These are phyloP conservation scores for Nakazawaea ambrosiae DNA, from an alignment of 805 yeast genomes.

Conservation along the genomic window DNA sequence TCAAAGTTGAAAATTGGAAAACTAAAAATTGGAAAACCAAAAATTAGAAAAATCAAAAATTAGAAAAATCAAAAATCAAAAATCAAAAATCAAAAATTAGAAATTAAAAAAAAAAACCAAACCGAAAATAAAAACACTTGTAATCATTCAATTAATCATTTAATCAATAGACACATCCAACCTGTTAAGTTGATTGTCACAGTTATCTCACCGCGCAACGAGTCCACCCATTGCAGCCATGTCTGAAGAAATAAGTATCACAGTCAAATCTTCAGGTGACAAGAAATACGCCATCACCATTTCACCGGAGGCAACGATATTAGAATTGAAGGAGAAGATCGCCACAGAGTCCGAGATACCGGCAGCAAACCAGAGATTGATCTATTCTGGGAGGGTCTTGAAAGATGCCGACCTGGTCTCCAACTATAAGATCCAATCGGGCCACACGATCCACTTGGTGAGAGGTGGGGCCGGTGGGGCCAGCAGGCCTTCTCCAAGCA, in stretches of 20 bases:
- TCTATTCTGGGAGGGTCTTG: constrained; percentile 89
- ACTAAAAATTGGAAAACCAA: no score
- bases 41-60: no score
- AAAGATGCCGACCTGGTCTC: constrained; percentile 75
- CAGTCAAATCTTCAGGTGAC: constrained; percentile 55
- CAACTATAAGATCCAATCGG: constrained; percentile 74
- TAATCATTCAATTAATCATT: no score
- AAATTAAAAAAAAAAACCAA: no score
- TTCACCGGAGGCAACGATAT: constrained; percentile 46
- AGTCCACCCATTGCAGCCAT: no score
- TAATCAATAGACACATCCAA: no score
- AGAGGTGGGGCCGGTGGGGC: constrained; percentile 53
- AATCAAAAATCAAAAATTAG: no score
- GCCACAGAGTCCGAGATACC: constrained; percentile 60
- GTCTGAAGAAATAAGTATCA: constrained; percentile 21
- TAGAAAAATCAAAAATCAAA: no score
- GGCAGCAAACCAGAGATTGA: constrained; percentile 76
- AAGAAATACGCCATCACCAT: constrained; percentile 66
- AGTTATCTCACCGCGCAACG: no score
- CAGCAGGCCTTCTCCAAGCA: constrained; percentile 16
- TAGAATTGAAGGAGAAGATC: constrained; percentile 61
- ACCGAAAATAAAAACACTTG: no score
- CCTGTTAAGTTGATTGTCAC: no score
- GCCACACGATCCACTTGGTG: constrained; percentile 85
- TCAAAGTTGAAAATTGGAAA: no score